Evolutionary conservation across 129 eudicot genomes (phyloP), one percentile per base, ranked within the genome.

Genomic region (Ambrosia artemisiifolia): DNA sequence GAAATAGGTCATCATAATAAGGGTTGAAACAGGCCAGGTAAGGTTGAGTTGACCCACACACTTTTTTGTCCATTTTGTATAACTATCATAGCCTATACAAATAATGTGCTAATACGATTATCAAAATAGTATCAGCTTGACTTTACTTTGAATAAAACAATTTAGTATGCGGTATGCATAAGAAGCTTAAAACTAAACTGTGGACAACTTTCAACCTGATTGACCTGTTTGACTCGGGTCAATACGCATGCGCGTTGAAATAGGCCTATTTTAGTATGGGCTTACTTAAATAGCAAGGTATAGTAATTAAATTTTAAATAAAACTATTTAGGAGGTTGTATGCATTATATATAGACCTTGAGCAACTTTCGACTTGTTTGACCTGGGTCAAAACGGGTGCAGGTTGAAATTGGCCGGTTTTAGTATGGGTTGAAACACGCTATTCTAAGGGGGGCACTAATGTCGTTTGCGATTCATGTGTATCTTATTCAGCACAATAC

Each of bases 401-500:
- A 40, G 11, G 44, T 40, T 40, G 44, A 40, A 40, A 40, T 40
- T 10, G 10, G 44, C 9, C 11, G 44, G 44, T 40, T 40, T 40
- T 40, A 40, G 44, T 7, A 40, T 2, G 44, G 43, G 44, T 40
- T 40, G 44, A 40, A 40, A 40, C 44, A 40, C 2, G 44, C 44
- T 40, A 38, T 56, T 54, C 48, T 28, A 47, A 65, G 35, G 47
- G 35, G 47, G 57, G 34, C 72, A 42, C 42, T 33, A 35, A 35
- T 14, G 49, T 75, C 47, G 32, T 18, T 66, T 56, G 19, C 0
- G 7, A 55, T 43, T 65, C 10, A 66, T 54, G 33, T 6, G 50
- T 7, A 54, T 66, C 63, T 20, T 9, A 70, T 62, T 30, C n/a
- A 63, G 69, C 51, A 53, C 13, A n/a, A 61, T 95, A 95, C 99